phyloP scores from a whole-genome alignment of 2,329 filamentous ascomycete genomes.

The Cordyceps pruinosa region DNA sequence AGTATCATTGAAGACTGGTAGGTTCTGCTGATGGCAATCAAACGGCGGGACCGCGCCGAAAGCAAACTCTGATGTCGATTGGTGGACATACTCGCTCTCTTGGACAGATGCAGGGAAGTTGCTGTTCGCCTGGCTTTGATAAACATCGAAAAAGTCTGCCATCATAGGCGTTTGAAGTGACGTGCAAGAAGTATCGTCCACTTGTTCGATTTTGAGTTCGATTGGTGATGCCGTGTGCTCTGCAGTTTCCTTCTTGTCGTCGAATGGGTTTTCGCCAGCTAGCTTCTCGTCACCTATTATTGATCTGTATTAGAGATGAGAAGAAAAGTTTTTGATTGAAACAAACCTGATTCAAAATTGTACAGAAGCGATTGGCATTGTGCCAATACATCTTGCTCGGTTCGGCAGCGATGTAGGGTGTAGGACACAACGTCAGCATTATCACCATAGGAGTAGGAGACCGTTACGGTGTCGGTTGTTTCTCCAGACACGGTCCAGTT shows the following conservation, averaged over 20 bases:
- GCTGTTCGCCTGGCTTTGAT: neutral
- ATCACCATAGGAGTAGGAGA: neutral
- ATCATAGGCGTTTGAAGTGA: neutral
- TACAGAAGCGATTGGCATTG: constrained; percentile 1
- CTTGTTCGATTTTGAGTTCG: neutral
- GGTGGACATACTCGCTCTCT: neutral
- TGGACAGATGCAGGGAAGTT: neutral
- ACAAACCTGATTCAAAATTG: neutral
- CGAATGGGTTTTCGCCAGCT: neutral
- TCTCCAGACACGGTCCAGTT: neutral
- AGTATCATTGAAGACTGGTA: neutral
- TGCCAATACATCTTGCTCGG: neutral
- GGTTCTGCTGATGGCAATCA: neutral
- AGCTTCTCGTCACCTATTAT: neutral
- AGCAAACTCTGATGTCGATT: neutral
- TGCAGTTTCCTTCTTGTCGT: neutral
- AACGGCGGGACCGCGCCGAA: neutral
- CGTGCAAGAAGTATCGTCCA: neutral
- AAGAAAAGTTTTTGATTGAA: neutral
- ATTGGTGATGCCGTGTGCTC: neutral
- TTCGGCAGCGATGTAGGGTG: neutral
- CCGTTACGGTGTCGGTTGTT: neutral
- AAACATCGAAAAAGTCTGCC: neutral
- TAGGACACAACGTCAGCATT: neutral
- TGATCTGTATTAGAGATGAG: neutral